Base-by-base conservation (phyloP, 2,329 filamentous ascomycete species). In the Fusarium protoensiforme region DNA sequence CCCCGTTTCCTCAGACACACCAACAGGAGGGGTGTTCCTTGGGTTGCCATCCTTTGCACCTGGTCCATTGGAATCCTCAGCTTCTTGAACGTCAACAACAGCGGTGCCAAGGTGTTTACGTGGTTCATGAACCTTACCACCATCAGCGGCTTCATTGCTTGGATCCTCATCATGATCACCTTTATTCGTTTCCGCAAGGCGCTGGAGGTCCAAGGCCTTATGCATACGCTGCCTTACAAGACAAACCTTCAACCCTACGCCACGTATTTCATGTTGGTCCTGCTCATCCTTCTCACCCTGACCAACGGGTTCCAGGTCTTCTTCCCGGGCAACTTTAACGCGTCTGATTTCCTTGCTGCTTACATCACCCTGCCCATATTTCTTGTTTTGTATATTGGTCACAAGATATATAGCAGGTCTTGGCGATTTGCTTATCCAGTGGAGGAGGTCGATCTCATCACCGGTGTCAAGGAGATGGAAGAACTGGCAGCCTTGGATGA, bases 221-320 rank as follows among this genome's bases (percentile, higher is more conserved):
- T 68, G 13, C 77, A 85, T 24, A 80, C 79, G 0, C 81, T 90
- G 2, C 89, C 89, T 0, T 91, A 87, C 83, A 82, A 76, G 62
- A 88, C 88, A 1, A 81, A 82, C 0, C 77, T 87, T 5, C 89
- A 91, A 78, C 89, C 93, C 0, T 94, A 91, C 77, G 89, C 89
- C 10, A 88, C 92, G 0, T 94, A 87, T 75, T 81, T 88, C 61
- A 86, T 87, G 16, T 86, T 94, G 9, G 78, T 87, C 13, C 78
- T 90, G 48, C 87, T 94, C 67, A 80, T 80, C 2, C 81, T 94
- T 24, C 84, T 95, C 11, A 89, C 88, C 3, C 81, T 95, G 8
- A 92, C 93, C 78, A 94, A 94, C 78, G 93, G 93, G 1, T 95
- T 95, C 80, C 88, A 91, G 53, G 88, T 92, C 20, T 95, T 96